Evolutionary conservation across 2,329 filamentous ascomycete species (phyloP).

Genomic region (Lecanoromycetidae sp.): DNA sequence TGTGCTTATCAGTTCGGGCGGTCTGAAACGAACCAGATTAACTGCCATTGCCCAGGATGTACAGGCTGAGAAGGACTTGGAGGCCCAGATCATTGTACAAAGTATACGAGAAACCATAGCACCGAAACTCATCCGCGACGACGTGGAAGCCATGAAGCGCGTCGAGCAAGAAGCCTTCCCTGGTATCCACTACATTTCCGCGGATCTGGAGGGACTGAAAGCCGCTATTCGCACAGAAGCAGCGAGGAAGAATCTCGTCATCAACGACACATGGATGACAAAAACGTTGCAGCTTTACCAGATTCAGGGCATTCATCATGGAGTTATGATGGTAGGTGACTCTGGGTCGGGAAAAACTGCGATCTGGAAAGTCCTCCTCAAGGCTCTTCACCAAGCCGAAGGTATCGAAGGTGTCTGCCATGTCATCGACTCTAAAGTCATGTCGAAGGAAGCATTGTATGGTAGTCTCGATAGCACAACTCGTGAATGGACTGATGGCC

Average conservation of each 20-base stretch:
- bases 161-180: conserved; percentile 85
- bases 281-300: conserved; percentile 96
- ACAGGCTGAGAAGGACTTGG: conserved; percentile 60
- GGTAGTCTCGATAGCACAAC: conserved; percentile 93
- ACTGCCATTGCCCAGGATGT: conserved; percentile 44
- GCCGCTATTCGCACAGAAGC: conserved; percentile 73
- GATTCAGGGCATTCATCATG: conserved; percentile 94
- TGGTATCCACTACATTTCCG: conserved; percentile 82
- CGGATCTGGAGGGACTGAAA: conserved; percentile 67
- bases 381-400: conserved; percentile 83
- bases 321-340: conserved; percentile 99
- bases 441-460: conserved; percentile 97
- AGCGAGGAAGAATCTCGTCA: conserved; percentile 71
- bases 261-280: conserved; percentile 92
- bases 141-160: conserved; percentile 74
- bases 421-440: conserved; percentile 98
- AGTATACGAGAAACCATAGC: conserved; percentile 97
- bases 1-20: conserved; percentile 93
- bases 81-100: conserved; percentile 96
- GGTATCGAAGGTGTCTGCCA: conserved; percentile 88
- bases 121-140: conserved; percentile 84
- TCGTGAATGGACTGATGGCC: conserved; percentile 94
- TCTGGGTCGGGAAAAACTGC: conserved; percentile 96
- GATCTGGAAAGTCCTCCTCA: conserved; percentile 83
- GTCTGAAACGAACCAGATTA: conserved; percentile 77